Base-by-base conservation (phyloP, 805 yeast species). In the Suhomyces kilbournensis region DNA sequence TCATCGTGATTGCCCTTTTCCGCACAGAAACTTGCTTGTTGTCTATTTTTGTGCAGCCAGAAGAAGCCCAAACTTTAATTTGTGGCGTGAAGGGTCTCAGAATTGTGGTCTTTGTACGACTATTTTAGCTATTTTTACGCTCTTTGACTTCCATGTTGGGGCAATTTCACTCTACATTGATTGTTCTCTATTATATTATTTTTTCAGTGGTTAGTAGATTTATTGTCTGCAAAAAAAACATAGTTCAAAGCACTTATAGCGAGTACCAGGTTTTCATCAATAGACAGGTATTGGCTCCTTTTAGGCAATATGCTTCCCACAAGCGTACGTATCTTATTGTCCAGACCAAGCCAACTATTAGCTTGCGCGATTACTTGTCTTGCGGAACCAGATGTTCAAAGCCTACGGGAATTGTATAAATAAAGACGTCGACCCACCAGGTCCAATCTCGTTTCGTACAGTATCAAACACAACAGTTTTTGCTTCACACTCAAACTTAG, bases 391-490 rank as follows among this genome's bases (percentile, higher is more conserved):
- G 42, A 38, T 38, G 42, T 38, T 38, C 23, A 17, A 10, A 38
- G 19, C 22, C 2, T 6, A 9, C 6, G 14, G 23, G 14, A 38
- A 38, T 38, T 38, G 30, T 42, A 42, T 42, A 42, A 42, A 42
- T 22, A 23, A 22, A 42, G 45, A 23, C 20, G 12, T 14, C 30
- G 10, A 42, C 23, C 28, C 45, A 5, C 17, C 10, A 4, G 15
- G 15, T 22, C 28, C 45, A 42, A 42, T 7, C 14, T 12, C 14
- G 22, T 20, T 22, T 42, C 30, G 12, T 14, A 14, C 45, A 17
- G 22, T 42, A 32, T 23, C 45, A 42, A 42, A 42, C 28, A 42
- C 38, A 32, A 47, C 46, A 44, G 50, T 48, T 30, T 46, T 46
- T 26, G 46, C 34, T 44, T 44, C 32, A 23, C 10, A 14, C 32